phyloP scores from a whole-genome alignment of 148 eudicot genomes.

The Suaeda aralocaspica region DNA sequence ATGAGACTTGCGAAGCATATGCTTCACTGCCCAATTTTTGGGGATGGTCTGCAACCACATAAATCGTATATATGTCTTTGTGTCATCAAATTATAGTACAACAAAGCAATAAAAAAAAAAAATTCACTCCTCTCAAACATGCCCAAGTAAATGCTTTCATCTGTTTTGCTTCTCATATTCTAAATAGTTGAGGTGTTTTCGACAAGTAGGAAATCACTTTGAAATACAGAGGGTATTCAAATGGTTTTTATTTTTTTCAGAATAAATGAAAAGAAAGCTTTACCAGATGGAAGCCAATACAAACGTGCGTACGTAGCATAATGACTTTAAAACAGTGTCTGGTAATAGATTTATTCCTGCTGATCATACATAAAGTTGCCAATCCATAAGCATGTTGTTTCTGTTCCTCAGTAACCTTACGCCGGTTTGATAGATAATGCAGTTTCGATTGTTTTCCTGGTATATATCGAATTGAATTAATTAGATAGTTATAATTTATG shows the following conservation, averaged over 20 bases:
- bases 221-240: not conserved
- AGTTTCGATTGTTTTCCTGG: constrained; percentile 14
- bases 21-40: constrained; percentile 12
- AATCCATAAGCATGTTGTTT: not conserved
- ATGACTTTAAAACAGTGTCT: not conserved
- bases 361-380: not conserved
- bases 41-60: constrained; percentile 7
- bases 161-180: not conserved
- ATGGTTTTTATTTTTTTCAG: not conserved
- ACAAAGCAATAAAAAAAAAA: no score
- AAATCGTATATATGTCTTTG: no score
- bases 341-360: not conserved
- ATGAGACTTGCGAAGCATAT: constrained; percentile 2
- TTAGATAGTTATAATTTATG: no score
- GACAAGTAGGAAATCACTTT: not conserved
- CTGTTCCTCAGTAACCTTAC: constrained; percentile 13
- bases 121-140: no score
- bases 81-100: not conserved
- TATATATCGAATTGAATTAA: no score
- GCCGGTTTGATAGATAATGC: constrained; percentile 3
- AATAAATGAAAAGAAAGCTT: not conserved
- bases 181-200: not conserved
- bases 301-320: constrained; percentile 19
- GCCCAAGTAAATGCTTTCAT: no score
- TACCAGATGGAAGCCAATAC: constrained; percentile 19